Conservation (phyloP, 2,329 filamentous ascomycete genomes). For the Neodidymelliopsis sp. region DNA sequence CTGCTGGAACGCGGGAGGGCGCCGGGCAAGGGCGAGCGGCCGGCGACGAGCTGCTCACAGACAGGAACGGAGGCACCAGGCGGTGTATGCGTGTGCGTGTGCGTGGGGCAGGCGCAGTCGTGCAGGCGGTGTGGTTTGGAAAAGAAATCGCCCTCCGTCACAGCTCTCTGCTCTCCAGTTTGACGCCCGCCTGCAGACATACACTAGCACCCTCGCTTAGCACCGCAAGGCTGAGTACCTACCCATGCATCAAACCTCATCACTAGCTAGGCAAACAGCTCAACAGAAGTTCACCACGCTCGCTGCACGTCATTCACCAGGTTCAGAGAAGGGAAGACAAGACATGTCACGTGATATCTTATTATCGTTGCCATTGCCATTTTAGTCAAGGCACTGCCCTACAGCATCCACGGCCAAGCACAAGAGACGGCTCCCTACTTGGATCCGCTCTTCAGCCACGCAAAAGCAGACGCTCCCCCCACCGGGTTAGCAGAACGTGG, state of each 20-base stretch:
- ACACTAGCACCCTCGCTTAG: slow-evolving; percentile 19
- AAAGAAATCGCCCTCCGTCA: slow-evolving; percentile 18
- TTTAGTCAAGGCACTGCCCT: slow-evolving; percentile 16
- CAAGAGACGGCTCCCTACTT: too few species aligned
- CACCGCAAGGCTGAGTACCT: slow-evolving; percentile 11
- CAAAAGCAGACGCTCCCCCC: slow-evolving; percentile 91
- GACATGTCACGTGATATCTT: too few species aligned
- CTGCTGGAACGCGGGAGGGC: slow-evolving; percentile 21
- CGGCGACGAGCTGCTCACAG: slow-evolving; percentile 9
- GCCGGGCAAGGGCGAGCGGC: slow-evolving; percentile 23
- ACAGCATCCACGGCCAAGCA: background rate
- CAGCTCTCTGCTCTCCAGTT: slow-evolving; percentile 16
- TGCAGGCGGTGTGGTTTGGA: slow-evolving; percentile 28
- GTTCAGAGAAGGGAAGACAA: too few species aligned
- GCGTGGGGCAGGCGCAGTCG: slow-evolving; percentile 33
- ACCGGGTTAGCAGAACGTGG: slow-evolving; percentile 78
- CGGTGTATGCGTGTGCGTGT: slow-evolving; percentile 21
- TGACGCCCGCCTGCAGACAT: slow-evolving; percentile 8
- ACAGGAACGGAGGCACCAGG: slow-evolving; percentile 17
- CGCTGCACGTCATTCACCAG: too few species aligned
- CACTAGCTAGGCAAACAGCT: too few species aligned
- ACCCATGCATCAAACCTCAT: too few species aligned
- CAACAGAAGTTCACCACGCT: too few species aligned
- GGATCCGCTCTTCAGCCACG: slow-evolving; percentile 74
- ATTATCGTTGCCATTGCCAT: background rate